Base-by-base conservation (phyloP, 345 rosid species). In the Camelina hispida region DNA sequence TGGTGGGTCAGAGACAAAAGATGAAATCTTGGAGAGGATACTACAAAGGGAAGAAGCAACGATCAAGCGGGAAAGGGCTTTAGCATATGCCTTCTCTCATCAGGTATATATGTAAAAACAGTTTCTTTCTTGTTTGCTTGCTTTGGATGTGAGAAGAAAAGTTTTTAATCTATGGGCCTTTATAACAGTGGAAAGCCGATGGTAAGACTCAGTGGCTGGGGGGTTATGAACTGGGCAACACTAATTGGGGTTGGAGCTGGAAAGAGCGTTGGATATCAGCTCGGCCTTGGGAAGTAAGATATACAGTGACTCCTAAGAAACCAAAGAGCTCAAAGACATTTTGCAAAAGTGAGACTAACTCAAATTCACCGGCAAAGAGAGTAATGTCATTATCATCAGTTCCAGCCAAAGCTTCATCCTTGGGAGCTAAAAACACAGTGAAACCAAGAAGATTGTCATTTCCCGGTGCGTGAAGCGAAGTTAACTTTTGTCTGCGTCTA, bases 161-260 rank as follows among this genome's bases (percentile, higher is more conserved):
- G 55, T 43, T 74, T 28, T 28, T 61, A 46, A 25, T 23, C 34
- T 6, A 44, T 44, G 42, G 42, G 59, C 64, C 30, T 69, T 34
- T 15, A 69, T 46, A 69, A 55, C 66, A 92, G 97, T 92, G 97
- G 97, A 89, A 90, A 77, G 96, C 93, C 5, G 85, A 84, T 82
- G 86, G 89, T 1, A 82, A 80, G 61, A 80, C 78, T 68, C 84
- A 71, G 20, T 87, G 89, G 62, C 68, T 79, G 14, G 79, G 83
- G 25, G 66, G 80, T 59, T 84, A 82, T 70, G 97, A 85, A 60
- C 75, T 90, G 8, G 86, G 93, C 16, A 95, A 89, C 82, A 85
- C 87, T 0, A 88, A 87, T 42, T 95, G 97, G 97, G 96, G 93
- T 61, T 95, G 99, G 99, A 92, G 99, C 81, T 95, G 99, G 97